Conservation (phyloP, 1,284 basidiomycete genomes). For the Sporisorium scitamineum region DNA sequence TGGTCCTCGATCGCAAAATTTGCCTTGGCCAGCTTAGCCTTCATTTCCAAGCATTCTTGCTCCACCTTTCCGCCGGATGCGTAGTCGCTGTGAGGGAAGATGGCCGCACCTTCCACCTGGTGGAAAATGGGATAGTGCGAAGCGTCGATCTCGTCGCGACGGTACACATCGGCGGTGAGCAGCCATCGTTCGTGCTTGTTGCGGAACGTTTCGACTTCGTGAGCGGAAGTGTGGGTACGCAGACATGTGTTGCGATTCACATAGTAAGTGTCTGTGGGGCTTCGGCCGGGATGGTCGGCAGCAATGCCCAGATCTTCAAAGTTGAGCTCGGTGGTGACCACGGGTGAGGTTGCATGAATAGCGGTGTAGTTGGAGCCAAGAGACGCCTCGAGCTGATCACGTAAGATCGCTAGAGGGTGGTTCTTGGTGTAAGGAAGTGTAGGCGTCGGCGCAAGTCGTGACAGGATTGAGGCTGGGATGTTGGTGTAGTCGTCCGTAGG, state of each 20-base stretch:
- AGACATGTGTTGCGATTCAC: conserved; percentile 90
- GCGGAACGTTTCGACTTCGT: conserved; percentile 92
- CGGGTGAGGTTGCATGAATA: conserved; percentile 79
- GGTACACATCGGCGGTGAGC: conserved; percentile 96
- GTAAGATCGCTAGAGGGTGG: conserved; percentile 89
- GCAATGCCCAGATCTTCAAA: conserved; percentile 98
- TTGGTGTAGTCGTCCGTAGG: conserved; percentile 84
- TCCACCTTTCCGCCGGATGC: conserved; percentile 70
- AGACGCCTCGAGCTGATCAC: conserved; percentile 84
- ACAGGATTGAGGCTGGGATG: conserved; percentile 83
- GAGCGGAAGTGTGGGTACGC: conserved; percentile 95
- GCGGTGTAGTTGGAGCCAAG: conserved; percentile 72
- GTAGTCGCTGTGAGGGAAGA: conserved; percentile 73
- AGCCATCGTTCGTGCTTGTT: conserved; percentile 84
- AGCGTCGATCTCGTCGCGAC: conserved; percentile 96
- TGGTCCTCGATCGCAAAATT: conserved; percentile 85
- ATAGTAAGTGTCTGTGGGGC: conserved; percentile 93
- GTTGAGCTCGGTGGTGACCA: conserved; percentile 91
- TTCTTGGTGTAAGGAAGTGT: conserved; percentile 78
- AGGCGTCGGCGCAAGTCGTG: conserved; percentile 76
- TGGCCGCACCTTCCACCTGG: conserved; percentile 94
- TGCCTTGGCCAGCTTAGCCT: conserved; percentile 69
- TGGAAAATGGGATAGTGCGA: conserved; percentile 99
- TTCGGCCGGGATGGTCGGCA: conserved; percentile 89
- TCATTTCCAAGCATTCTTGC: conserved; percentile 76